Conservation (phyloP, 495 filamentous ascomycete genomes). For the Lindgomyces ingoldianus region DNA sequence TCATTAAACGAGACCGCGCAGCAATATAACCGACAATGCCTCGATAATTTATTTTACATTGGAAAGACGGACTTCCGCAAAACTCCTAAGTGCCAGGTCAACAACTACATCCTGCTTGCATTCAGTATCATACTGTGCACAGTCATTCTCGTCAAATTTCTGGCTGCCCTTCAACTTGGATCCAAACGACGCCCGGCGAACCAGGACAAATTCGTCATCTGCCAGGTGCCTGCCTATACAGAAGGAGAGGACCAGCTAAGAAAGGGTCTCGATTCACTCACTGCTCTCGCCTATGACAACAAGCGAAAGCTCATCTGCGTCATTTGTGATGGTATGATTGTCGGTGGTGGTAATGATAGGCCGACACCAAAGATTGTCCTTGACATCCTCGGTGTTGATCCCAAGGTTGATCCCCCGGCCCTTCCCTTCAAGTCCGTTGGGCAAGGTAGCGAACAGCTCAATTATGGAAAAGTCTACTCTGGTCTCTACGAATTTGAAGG, state of each 20-base stretch:
- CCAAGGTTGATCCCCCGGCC: slow-evolving; percentile 92
- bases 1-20: slow-evolving; percentile 50
- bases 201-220: slow-evolving; percentile 98
- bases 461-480: slow-evolving; percentile 98
- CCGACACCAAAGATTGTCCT: slow-evolving; percentile 97
- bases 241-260: slow-evolving; percentile 93
- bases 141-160: slow-evolving; percentile 85
- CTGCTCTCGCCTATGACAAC: slow-evolving; percentile 93
- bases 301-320: slow-evolving; percentile 94
- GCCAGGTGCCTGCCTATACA: slow-evolving; percentile 95
- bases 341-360: slow-evolving; percentile 93
- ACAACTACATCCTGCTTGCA: slow-evolving; percentile 86
- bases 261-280: slow-evolving; percentile 90
- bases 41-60: slow-evolving; percentile 79
- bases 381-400: slow-evolving; percentile 95
- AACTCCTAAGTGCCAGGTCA: slow-evolving; percentile 74
- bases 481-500: slow-evolving; percentile 97
- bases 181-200: slow-evolving; percentile 84
- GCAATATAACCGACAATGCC: slow-evolving; percentile 67
- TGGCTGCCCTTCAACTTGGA: slow-evolving; percentile 91
- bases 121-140: slow-evolving; percentile 79
- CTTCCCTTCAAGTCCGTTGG: slow-evolving; percentile 91
- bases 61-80: slow-evolving; percentile 85
- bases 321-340: slow-evolving; percentile 93
- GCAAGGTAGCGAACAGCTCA: slow-evolving; percentile 85